These are phyloP conservation scores for Solanum stenotomum DNA, from an alignment of 257 asterid genomes.

Conservation along the genomic window DNA sequence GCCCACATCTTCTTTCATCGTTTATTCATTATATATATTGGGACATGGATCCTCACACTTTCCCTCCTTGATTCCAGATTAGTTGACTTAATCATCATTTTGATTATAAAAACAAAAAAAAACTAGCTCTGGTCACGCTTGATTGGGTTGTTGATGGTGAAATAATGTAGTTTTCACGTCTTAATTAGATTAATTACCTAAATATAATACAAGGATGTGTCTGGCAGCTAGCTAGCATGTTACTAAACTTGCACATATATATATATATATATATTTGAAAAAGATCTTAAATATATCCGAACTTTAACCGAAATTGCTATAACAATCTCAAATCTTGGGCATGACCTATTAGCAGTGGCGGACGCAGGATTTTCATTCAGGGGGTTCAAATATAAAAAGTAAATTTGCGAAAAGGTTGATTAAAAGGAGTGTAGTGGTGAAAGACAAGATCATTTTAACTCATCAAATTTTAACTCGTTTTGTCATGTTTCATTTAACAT, in stretches of 20 bases:
- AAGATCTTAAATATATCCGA: too few species aligned
- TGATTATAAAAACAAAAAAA: background rate
- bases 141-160: background rate
- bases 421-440: too few species aligned
- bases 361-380: too few species aligned
- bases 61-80: background rate
- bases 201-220: background rate
- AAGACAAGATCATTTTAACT: too few species aligned
- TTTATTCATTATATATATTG: background rate
- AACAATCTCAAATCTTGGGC: too few species aligned
- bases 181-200: background rate
- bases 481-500: too few species aligned
- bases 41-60: background rate
- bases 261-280: too few species aligned
- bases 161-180: background rate
- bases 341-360: too few species aligned
- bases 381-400: too few species aligned
- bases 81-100: background rate
- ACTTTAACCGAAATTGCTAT: too few species aligned
- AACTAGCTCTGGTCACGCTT: background rate
- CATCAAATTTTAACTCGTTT: too few species aligned
- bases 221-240: background rate
- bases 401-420: too few species aligned
- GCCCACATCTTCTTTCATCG: background rate
- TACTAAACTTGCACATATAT: background rate